Conservation (phyloP, 1,284 basidiomycete genomes). For the Fistulinella staudtii region DNA sequence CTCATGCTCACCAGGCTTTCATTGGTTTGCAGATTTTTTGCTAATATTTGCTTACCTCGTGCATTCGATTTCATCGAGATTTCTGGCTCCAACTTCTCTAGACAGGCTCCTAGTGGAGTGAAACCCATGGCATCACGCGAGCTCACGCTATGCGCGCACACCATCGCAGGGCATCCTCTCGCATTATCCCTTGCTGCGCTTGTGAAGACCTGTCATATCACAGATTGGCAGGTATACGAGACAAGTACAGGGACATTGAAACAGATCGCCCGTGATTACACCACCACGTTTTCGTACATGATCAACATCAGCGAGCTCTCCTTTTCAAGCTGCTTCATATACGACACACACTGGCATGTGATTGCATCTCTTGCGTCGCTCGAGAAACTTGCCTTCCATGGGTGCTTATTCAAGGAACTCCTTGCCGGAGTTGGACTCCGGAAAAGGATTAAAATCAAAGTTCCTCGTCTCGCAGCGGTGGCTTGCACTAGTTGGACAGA, state of each 20-base stretch:
- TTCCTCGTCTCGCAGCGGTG: conserved; percentile 1
- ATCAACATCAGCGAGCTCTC: conserved; percentile 13
- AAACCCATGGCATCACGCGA: background rate
- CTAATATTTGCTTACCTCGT: conserved; percentile 33
- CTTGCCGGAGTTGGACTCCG: background rate
- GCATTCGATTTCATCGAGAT: conserved; percentile 35
- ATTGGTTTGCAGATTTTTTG: conserved; percentile 43
- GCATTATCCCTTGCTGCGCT: conserved; percentile 11
- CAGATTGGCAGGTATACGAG: background rate
- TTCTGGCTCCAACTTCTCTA: conserved; percentile 7
- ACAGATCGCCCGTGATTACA: background rate
- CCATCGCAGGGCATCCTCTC: conserved; percentile 12
- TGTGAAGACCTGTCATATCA: conserved; percentile 15
- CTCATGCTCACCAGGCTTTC: conserved; percentile 32
- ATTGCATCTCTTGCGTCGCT: conserved; percentile 11
- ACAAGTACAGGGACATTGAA: background rate
- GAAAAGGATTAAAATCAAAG: conserved; percentile 3
- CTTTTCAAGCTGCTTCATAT: conserved; percentile 5
- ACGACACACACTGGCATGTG: conserved; percentile 9
- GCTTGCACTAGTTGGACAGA: background rate
- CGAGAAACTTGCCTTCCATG: conserved; percentile 9
- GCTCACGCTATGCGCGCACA: conserved; percentile 9
- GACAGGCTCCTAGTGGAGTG: background rate
- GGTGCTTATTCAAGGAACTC: conserved; percentile 2
- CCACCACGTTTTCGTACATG: conserved; percentile 17